Evolutionary conservation across 83 land plant species (phyloP).

Genomic region (Larix sibirica): DNA sequence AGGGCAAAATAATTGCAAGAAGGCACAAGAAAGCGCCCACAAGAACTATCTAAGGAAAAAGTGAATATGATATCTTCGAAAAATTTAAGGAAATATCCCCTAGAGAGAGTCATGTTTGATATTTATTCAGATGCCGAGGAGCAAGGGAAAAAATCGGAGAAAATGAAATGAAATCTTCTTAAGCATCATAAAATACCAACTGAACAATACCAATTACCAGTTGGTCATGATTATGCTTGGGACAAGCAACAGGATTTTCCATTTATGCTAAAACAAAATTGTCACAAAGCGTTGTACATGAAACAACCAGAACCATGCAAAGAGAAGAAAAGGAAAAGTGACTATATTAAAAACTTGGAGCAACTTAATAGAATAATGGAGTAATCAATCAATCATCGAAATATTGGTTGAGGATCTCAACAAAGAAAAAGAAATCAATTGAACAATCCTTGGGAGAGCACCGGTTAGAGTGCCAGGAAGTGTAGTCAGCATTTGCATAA

Average conservation of each 20-base stretch:
- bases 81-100: not conserved
- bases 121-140: constrained; percentile 4
- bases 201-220: not conserved
- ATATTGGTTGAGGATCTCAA: not conserved
- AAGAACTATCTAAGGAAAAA: constrained; percentile 6
- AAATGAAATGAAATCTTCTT: not conserved
- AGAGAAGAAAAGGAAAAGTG: not conserved
- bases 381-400: not conserved
- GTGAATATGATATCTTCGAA: not conserved
- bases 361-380: not conserved
- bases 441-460: not conserved
- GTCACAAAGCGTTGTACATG: not conserved
- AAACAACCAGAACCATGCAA: not conserved
- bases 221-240: not conserved
- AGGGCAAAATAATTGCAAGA: not conserved
- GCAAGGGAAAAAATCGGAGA: not conserved
- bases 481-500: not conserved
- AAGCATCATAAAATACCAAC: not conserved
- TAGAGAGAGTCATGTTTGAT: constrained; percentile 3
- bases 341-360: not conserved
- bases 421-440: not conserved
- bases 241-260: not conserved
- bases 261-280: not conserved
- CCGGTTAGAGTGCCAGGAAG: not conserved
- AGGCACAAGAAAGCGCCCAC: not conserved